Evolutionary conservation across 2,329 filamentous ascomycete species (phyloP).

Genomic region (Penicillium freii): DNA sequence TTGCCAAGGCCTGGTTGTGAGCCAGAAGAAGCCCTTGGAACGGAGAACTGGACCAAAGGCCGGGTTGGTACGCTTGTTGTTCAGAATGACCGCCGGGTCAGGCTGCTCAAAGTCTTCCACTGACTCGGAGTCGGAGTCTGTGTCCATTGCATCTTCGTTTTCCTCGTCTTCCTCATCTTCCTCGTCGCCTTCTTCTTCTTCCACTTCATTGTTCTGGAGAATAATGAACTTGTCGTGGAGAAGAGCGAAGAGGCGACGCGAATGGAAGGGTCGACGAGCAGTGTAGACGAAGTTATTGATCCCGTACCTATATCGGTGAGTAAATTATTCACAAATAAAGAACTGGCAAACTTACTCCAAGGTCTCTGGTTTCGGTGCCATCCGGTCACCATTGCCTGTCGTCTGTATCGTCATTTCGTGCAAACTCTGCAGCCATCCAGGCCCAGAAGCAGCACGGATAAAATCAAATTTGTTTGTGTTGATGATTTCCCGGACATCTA

Average conservation of each 20-base stretch:
- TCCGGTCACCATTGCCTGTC: conserved; percentile 53
- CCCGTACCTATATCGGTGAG: conserved; percentile 51
- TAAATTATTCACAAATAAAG: background rate
- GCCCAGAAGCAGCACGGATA: conserved; percentile 61
- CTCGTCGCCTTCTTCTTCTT: conserved; percentile 23
- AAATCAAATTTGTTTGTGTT: conserved; percentile 66
- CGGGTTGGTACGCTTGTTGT: conserved; percentile 41
- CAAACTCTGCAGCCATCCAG: conserved; percentile 69
- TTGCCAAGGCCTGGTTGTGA: conserved; percentile 42
- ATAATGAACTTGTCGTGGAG: conserved; percentile 48
- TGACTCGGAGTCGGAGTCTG: conserved; percentile 27
- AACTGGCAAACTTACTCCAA: conserved; percentile 52
- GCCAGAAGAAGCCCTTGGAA: conserved; percentile 49
- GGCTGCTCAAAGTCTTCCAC: conserved; percentile 34
- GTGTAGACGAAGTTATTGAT: conserved; percentile 70
- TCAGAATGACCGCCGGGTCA: conserved; percentile 34
- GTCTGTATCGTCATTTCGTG: conserved; percentile 65
- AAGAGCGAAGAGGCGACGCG: conserved; percentile 40
- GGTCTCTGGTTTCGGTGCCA: conserved; percentile 68
- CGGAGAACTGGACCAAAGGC: conserved; percentile 41
- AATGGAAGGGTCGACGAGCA: conserved; percentile 53
- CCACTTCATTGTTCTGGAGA: conserved; percentile 38
- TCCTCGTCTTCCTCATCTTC: conserved; percentile 17
- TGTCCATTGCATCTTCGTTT: conserved; percentile 27
- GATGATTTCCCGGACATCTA: conserved; percentile 63